These are phyloP conservation scores for Articulospora tetracladia DNA, from an alignment of 495 filamentous ascomycete genomes.

Conservation along the genomic window DNA sequence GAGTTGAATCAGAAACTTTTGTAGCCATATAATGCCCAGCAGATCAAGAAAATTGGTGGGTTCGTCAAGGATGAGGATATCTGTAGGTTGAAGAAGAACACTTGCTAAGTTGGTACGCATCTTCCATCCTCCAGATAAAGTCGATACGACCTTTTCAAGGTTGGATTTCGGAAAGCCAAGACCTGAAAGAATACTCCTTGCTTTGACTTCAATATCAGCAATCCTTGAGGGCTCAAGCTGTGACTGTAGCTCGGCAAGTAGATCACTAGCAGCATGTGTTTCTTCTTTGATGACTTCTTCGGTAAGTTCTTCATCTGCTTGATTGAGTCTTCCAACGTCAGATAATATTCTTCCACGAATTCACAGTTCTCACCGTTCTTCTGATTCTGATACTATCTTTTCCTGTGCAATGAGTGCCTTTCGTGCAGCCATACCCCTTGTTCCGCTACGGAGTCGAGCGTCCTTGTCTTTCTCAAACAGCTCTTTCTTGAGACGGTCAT, in stretches of 20 bases:
- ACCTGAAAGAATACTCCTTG: constrained; percentile 59
- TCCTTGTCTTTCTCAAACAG: constrained; percentile 67
- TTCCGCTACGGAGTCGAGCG: constrained; percentile 67
- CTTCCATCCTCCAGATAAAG: constrained; percentile 75
- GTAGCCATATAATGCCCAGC: constrained; percentile 77
- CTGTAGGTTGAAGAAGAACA: constrained; percentile 63
- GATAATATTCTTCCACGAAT: constrained; percentile 1
- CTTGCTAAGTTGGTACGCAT: constrained; percentile 69
- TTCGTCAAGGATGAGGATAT: constrained; percentile 82
- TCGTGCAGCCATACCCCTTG: constrained; percentile 65
- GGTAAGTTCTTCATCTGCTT: constrained; percentile 50
- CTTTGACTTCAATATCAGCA: constrained; percentile 52
- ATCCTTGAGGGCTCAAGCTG: constrained; percentile 49
- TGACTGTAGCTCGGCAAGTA: constrained; percentile 58
- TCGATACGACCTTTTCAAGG: constrained; percentile 51
- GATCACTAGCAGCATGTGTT: constrained; percentile 58
- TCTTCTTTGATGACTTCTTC: constrained; percentile 51
- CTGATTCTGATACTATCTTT: constrained; percentile 52
- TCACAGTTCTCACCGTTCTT: constrained; percentile 38
- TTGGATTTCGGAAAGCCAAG: constrained; percentile 66
- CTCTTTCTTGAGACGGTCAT: constrained; percentile 54
- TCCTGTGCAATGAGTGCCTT: constrained; percentile 66
- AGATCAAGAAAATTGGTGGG: constrained; percentile 85
- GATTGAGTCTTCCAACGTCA: constrained; percentile 38
- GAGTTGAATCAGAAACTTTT: constrained; percentile 59